Evolutionary conservation across 495 filamentous ascomycete genomes (phyloP).

Genomic region (Trichoderma asperelloides): DNA sequence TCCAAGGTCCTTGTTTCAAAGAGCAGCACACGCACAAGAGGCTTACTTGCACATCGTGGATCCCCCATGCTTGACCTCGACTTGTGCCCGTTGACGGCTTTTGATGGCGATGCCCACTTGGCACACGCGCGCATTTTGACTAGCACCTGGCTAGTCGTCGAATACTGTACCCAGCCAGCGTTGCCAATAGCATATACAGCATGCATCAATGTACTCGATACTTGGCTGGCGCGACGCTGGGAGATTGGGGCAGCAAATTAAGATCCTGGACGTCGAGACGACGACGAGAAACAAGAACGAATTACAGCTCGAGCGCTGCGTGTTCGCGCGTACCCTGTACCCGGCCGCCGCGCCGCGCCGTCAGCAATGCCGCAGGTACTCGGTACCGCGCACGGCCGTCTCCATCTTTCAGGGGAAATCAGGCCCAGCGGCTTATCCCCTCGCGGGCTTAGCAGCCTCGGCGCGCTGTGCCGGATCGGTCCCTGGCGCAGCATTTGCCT

Average conservation of each 20-base stretch:
- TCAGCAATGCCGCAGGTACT: not conserved
- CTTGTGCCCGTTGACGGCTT: no score
- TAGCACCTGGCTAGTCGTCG: no score
- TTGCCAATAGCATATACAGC: no score
- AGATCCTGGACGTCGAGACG: not conserved
- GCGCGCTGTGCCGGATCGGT: conserved; percentile 8
- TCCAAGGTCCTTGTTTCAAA: no score
- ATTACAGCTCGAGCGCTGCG: not conserved
- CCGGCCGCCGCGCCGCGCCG: not conserved
- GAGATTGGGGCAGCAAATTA: not conserved
- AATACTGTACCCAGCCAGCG: no score
- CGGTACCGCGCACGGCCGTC: not conserved
- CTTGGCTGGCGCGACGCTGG: not conserved
- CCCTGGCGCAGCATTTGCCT: not conserved
- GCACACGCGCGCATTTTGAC: no score
- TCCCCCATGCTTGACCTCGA: no score
- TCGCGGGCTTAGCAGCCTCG: not conserved
- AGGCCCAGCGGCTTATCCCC: not conserved
- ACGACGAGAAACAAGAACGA: not conserved
- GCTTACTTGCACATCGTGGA: no score
- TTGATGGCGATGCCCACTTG: no score
- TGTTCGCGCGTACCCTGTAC: not conserved
- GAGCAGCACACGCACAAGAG: no score
- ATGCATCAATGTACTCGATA: not conserved
- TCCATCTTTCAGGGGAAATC: conserved; percentile 7